Percentiles rank a stretch among this genome's conserved stretches.
Conservation (phyloP, 176 grass and related monocot species). For the Chrysopogon serrulatus region DNA sequence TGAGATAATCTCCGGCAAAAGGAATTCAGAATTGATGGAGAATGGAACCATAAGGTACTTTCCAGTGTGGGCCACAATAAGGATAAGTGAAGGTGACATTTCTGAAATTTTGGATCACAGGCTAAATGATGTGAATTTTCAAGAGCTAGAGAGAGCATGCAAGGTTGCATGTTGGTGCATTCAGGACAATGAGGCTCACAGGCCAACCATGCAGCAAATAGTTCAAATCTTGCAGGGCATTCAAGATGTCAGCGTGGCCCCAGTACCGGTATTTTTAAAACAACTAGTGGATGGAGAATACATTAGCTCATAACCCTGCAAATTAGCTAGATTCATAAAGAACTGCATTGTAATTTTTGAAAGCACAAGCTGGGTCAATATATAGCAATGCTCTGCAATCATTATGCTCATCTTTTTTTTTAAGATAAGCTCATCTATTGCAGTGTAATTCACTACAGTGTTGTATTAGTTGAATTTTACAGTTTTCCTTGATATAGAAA, state of each 20-base stretch:
- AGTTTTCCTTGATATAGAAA: background rate
- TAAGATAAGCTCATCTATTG: background rate
- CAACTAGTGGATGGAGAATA: background rate
- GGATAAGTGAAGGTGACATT: background rate
- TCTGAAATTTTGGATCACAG: background rate
- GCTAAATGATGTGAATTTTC: background rate
- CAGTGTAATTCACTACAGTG: background rate
- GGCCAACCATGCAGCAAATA: constrained; percentile 12
- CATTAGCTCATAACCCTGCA: background rate
- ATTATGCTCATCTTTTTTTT: background rate
- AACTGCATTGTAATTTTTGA: background rate
- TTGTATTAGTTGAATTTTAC: background rate
- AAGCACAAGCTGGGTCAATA: background rate
- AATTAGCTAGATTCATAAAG: background rate
- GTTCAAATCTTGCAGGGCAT: constrained; percentile 17
- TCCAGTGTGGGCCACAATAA: constrained; percentile 14
- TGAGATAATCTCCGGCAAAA: constrained; percentile 25
- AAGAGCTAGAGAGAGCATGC: no score
- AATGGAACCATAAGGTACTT: background rate
- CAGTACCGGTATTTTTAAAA: constrained; percentile 2
- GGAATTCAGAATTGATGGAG: background rate
- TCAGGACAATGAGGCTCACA: no score
- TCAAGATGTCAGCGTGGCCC: constrained; percentile 14
- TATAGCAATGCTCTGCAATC: background rate
- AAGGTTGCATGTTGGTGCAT: no score